Base-by-base conservation (phyloP, 768 basidiomycete species). In the Pilatotrama ljubarskyi region DNA sequence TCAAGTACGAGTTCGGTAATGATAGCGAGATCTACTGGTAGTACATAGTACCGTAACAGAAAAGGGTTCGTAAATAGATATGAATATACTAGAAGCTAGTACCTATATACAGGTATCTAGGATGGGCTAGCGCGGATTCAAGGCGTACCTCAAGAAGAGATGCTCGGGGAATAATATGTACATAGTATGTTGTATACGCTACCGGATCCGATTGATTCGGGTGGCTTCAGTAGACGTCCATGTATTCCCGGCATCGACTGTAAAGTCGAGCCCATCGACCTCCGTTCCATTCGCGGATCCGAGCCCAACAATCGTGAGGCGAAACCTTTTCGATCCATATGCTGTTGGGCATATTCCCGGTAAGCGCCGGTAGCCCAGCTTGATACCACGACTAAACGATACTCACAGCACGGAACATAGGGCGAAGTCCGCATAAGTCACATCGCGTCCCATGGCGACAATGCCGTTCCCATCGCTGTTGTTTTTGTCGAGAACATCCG, bases 251-350 rank as follows among this genome's bases (percentile, higher is more conserved):
- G 72, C 88, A 90, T 32, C 84, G 74, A 51, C 86, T 83, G 73
- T 78, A 84, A 50, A 91, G 73, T 46, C 80, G 74, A 49, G 76
- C 73, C 89, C 89, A 91, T 42, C 88, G 70, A 3, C 89, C 87
- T 3, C 76, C 78, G 66, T 88, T 85, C 88, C 88, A 91, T 25
- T 81, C 78, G 50, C 83, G 73, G n/a, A 91, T 79, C 53, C 84
- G 74, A 22, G 78, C 75, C 89, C 89, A 91, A 14, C 85, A 87
- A 62, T 90, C 87, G 56, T 86, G 84, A n/a, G 86, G 80, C 3
- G 87, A 82, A 68, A 90, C 83, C 48, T 82, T 77, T 69, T 90
- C 84, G 41, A 90, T 85, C 88, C 87, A 91, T 46, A 90, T 80
- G 41, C 70, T 71, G 26, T 10, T 10, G 29, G 5, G 4, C 15